Conservation (phyloP, 78 protist species). For the Protostelium mycophagum region DNA sequence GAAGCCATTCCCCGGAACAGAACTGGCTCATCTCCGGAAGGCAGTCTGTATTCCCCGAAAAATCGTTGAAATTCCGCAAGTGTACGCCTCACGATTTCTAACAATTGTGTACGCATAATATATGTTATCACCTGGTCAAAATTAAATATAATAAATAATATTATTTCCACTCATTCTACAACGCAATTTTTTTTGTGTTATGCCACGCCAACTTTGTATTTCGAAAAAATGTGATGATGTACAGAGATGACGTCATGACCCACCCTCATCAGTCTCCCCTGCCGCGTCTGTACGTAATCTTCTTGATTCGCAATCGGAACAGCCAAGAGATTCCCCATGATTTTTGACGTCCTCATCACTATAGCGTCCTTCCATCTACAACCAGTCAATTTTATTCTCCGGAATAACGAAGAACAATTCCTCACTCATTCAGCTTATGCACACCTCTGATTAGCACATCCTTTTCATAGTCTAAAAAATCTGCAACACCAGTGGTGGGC, state of each 20-base stretch:
- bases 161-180: no score
- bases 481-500: not conserved
- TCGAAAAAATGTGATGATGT: no score
- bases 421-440: not conserved
- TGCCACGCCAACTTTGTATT: no score
- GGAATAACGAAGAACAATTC: not conserved
- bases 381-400: not conserved
- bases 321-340: not conserved
- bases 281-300: not conserved
- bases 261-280: not conserved
- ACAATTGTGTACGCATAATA: not conserved
- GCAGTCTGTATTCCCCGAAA: not conserved
- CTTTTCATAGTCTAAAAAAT: not conserved
- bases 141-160: no score
- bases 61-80: not conserved
- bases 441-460: not conserved
- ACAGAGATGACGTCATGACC: no score
- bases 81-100: not conserved
- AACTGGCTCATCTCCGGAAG: not conserved
- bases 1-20: not conserved
- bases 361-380: not conserved
- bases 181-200: no score
- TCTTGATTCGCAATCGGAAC: not conserved
- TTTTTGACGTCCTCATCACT: not conserved
- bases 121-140: not conserved